Base-by-base conservation (phyloP, 805 yeast species). In the Zygosaccharomyces bailii region DNA sequence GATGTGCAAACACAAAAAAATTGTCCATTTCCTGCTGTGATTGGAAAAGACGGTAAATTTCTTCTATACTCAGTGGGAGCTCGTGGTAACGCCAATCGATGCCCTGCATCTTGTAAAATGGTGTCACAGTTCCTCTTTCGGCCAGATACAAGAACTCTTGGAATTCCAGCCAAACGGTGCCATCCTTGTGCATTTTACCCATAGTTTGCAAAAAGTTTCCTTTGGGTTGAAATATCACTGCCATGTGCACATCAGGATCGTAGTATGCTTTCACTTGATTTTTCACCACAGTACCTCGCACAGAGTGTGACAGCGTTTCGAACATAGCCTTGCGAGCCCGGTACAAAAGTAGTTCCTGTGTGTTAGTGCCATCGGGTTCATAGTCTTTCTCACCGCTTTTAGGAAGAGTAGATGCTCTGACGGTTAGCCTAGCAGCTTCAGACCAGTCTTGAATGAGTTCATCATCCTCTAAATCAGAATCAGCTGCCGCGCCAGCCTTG, bases 381-480 rank as follows among this genome's bases (percentile, higher is more conserved):
- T 80, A 85, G 52, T 86, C 96, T 60, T 90, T 90, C 45, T 80
- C 89, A 2, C 96, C 96, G 48, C 91, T 68, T 52, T 80, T 84
- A 2, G 90, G 90, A 19, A 60, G 46, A 0, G 59, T 34, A 1
- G 55, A 46, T 4, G 47, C 36, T n/a, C 52, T 51, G 8, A 52
- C 55, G 23, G 59, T 46, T 9, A 67, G 35, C 39, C 56, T 57
- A 4, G 65, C 56, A 37, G 71, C 47, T 48, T 64, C 59, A 8
- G 73, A 66, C 86, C 86, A 80, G 49, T 80, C 83, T 49, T 74
- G 80, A 4, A 66, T 54, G 34, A 69, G 73, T 34, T 76, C 83
- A 36, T 69, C 74, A 6, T 66, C 70, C 14, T 66, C 71, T 4
- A 44, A 53, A 30, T 55, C 63, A 9, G 51, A 46, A 44, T 56